Base-by-base conservation (phyloP, 768 basidiomycete species). In the Russula vinacea region DNA sequence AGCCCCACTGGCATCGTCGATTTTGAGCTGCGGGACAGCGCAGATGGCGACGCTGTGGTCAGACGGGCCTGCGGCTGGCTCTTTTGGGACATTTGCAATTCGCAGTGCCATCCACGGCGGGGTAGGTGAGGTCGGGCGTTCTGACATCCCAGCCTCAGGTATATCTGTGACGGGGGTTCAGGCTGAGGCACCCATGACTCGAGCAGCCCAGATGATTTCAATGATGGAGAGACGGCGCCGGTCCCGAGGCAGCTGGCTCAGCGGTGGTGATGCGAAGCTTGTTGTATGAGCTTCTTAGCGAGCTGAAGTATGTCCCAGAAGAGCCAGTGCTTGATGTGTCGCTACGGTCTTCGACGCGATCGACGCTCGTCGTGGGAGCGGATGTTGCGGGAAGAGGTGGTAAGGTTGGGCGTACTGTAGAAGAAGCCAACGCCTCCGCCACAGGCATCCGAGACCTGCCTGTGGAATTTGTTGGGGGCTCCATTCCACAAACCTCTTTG, bases 141-240 rank as follows among this genome's bases (percentile, higher is more conserved):
- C 64, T 39, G 59, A 54, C 49, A 53, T 67, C 49, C 62, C 59
- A 62, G 35, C 39, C 35, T 61, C 45, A 35, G 49, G 45, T 5
- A 17, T n/a, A 24, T 47, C 22, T 60, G 56, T 52, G 58, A 52
- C 24, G 16, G 60, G 24, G 39, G 47, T 26, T 56, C 67, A 42
- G 39, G 58, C 24, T 39, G 58, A 49, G 63, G 52, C 22, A 74
- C 62, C 83, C 83, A 81, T 62, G 80, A 77, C 68, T 89, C 87
- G 45, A 90, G 76, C 51, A 90, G 77, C 24, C 89, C 89, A 67
- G 86, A 88, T 37, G 85, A 83, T 74, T 89, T 90, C 59, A 90
- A 76, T 42, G 89, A 90, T 37, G 89, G 63, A 90, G 74, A 22
- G 85, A 83, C 67, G 76, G 60, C 55, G 62, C 62, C 22, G 59